Percentiles rank a stretch among this genome's conserved stretches.
Conservation (phyloP, 2,329 filamentous ascomycete genomes). For the Nigrospora sphaerica region DNA sequence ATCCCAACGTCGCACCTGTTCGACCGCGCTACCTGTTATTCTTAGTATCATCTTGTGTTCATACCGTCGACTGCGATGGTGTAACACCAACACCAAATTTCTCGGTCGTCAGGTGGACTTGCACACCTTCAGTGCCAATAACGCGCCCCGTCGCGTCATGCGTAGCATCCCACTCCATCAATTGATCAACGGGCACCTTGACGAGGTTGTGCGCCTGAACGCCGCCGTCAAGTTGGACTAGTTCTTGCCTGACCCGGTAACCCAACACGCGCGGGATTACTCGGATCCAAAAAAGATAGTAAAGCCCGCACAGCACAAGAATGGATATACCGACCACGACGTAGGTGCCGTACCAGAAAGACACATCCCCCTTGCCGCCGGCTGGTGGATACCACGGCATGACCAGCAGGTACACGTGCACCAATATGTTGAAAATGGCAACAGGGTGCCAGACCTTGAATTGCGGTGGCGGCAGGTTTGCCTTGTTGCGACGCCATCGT, state of each 20-base stretch:
- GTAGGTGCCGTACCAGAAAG: conserved; percentile 53
- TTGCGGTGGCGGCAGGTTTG: conserved; percentile 22
- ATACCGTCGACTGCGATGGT: no score
- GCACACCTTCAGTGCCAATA: no score
- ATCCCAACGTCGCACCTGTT: no score
- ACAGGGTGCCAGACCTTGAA: conserved; percentile 39
- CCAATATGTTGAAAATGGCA: conserved; percentile 36
- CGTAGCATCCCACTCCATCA: conserved; percentile 36
- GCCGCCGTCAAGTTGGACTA: conserved; percentile 32
- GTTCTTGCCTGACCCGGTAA: conserved; percentile 41
- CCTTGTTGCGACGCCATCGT: conserved; percentile 4
- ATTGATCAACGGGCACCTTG: conserved; percentile 33
- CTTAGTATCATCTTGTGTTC: no score
- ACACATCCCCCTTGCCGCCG: conserved; percentile 41
- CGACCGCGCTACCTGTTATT: no score
- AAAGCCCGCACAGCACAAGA: conserved; percentile 34
- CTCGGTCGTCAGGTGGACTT: no score
- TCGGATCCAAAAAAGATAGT: conserved; percentile 42
- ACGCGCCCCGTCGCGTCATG: neutral
- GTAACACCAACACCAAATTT: no score
- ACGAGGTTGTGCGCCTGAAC: conserved; percentile 38
- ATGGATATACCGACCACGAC: conserved; percentile 41
- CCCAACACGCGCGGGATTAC: conserved; percentile 32
- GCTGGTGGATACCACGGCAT: conserved; percentile 50
- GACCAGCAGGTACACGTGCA: conserved; percentile 40